Evolutionary conservation across 768 basidiomycete species (phyloP), one percentile per base, ranked within the genome.

Genomic region (Trametes cingulata): DNA sequence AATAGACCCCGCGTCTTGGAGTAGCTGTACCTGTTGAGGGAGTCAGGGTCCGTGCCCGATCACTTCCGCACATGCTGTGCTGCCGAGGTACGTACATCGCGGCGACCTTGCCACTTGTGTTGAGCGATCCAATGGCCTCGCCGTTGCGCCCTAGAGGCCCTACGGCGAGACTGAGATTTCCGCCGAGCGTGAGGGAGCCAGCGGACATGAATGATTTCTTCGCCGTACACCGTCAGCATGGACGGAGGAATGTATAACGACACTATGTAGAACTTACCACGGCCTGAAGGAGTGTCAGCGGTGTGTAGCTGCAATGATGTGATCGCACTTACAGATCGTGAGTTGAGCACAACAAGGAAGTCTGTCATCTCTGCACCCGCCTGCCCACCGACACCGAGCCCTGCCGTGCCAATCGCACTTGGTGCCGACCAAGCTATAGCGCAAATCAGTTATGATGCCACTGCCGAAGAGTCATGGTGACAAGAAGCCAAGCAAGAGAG

Each of bases 141-240:
- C 91, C 92, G 69, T 94, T 98, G 27, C 96, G 86, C 20, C 96
- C 96, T 0, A 98, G 77, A 10, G 96, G 96, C 2, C 96, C 96
- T 0, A 97, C 80, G 9, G 95, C 89, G 43, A 93, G 77, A 62
- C 93, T 94, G 74, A 95, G 77, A 69, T 95, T 96, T 14, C 95
- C 95, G 19, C 95, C 95, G 2, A 97, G 77, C 2, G 91, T 94
- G 59, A 99, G 71, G 7, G 88, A 91, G 8, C 97, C 96, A 15
- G 94, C 89, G 13, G 94, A 82, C 96, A 98, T 98, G 76, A 99
- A 98, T 1, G 90, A 87, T 74, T 77, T 82, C 84, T 90, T 68
- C 27, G 24, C 15, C 0, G 10, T n/a, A 22, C 1, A 13, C 15
- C 1, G 9, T 63, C 12, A 61, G 37, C 27, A 41, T 25, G 40